A percentile compares a stretch with the other conserved stretches of the same genome.
Evolutionary conservation across 1,284 basidiomycete genomes (phyloP).

Genomic region (Puccinia hordei): DNA sequence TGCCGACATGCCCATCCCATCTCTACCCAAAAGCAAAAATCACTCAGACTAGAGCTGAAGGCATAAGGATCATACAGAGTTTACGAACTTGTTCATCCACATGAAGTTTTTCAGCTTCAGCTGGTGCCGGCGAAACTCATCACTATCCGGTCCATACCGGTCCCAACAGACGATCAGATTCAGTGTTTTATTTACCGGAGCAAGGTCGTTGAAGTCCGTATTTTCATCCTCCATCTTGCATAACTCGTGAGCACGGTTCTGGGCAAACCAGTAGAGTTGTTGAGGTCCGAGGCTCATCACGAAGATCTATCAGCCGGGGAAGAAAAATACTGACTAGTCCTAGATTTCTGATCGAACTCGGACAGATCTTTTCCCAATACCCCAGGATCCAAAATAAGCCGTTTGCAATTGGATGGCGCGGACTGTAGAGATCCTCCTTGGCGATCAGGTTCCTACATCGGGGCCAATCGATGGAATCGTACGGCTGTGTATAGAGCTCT

Average conservation of each 20-base stretch:
- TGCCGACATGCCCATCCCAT: constrained; percentile 54
- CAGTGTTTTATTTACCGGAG: constrained; percentile 92
- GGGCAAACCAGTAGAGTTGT: constrained; percentile 66
- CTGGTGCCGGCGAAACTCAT: constrained; percentile 74
- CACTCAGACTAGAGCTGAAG: constrained; percentile 2
- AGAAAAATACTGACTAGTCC: constrained; percentile 32
- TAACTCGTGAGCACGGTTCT: constrained; percentile 24
- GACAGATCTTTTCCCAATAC: constrained; percentile 43
- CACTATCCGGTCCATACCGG: constrained; percentile 57
- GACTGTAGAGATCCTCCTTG: constrained; percentile 41
- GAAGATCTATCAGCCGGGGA: no score
- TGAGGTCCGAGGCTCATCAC: no score
- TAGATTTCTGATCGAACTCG: neutral
- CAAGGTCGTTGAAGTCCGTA: constrained; percentile 84
- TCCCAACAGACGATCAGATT: constrained; percentile 72
- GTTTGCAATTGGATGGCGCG: constrained; percentile 23
- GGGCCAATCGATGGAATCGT: constrained; percentile 85
- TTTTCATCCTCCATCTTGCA: constrained; percentile 80
- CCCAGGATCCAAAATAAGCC: constrained; percentile 13
- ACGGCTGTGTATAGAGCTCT: constrained; percentile 86
- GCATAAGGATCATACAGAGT: no score
- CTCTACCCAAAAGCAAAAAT: neutral
- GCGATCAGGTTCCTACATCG: constrained; percentile 52
- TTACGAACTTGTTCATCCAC: constrained; percentile 87
- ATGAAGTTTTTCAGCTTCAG: constrained; percentile 82